Evolutionary conservation across 495 filamentous ascomycete genomes (phyloP), one percentile per base, ranked within the genome.

Genomic region (Aspergillus baeticus): DNA sequence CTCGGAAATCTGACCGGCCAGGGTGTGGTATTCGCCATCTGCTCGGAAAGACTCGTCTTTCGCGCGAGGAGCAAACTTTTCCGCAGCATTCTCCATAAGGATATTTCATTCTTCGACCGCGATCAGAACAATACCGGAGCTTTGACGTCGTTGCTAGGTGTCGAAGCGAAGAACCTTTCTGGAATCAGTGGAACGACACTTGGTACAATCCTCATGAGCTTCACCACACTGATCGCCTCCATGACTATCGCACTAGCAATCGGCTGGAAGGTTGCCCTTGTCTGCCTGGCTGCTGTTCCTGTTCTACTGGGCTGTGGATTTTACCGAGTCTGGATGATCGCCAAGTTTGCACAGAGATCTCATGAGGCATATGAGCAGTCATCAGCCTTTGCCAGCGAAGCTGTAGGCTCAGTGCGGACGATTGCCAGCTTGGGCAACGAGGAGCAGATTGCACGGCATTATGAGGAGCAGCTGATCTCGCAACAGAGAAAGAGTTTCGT

Each of bases 191-290:
- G 54, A 58, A 63, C 55, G 15, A 67, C 46, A 34, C 68, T 62
- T 38, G 73, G 63, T 15, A 59, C 48, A 50, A 67, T 64, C 49
- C 71, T 58, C 58, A 72, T 17, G 58, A 38, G 54, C 50, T 8
- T 63, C 68, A 49, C 60, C 0, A 68, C 66, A 1, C 20, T 72
- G 0, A n/a, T 63, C 22, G 20, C 39, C 13, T 43, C 74, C 1
- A 71, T 84, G 44, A 63, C 77, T 11, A 56, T 83, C n/a, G 71
- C 81, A 0, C 69, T 80, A 48, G 63, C 78, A 22, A 61, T 81
- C 18, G 83, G 80, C 17, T 86, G 83, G 83, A 84, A 82, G 59
- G 77, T 86, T 5, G 80, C 80, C 0, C 70, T 84, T 15, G 82
- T 86, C 3, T 73, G 78, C 48, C 71, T 81, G 13, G 70, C 77